Evolutionary conservation across 1,284 basidiomycete genomes (phyloP).

Genomic region (Cystobasidium slooffiae): DNA sequence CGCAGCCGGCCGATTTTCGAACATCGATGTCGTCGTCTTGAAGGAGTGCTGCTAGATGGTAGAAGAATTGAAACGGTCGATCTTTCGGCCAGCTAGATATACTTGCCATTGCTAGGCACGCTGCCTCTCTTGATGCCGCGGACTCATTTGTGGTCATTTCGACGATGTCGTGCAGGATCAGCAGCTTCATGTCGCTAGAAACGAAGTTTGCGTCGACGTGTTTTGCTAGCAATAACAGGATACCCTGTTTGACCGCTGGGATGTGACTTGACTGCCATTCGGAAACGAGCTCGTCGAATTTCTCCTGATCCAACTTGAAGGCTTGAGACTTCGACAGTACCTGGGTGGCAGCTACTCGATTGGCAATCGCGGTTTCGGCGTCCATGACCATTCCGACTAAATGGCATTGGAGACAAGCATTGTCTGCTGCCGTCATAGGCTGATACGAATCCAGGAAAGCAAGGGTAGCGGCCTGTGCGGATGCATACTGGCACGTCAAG

Average conservation of each 20-base stretch:
- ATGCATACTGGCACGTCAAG: not conserved
- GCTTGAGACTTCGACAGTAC: not conserved
- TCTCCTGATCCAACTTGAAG: not conserved
- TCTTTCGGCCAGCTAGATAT: not conserved
- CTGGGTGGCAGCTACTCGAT: not conserved
- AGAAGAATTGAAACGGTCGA: not conserved
- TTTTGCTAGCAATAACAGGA: constrained; percentile 9
- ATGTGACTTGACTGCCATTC: not conserved
- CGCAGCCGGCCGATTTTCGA: not conserved
- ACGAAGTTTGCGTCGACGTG: not conserved
- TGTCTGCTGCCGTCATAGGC: not conserved
- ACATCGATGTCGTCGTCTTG: constrained; percentile 39
- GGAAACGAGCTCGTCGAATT: not conserved
- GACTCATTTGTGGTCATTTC: not conserved
- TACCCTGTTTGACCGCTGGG: constrained; percentile 4
- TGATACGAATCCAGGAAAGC: not conserved
- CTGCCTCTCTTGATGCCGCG: not conserved
- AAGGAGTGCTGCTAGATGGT: constrained; percentile 14
- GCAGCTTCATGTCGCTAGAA: not conserved
- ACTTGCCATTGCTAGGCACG: not conserved
- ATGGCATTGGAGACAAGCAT: not conserved
- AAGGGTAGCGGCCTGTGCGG: constrained; percentile 2
- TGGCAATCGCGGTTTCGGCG: not conserved
- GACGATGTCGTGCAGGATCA: not conserved
- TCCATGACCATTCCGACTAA: not conserved